Evolutionary conservation across 2,329 filamentous ascomycete genomes (phyloP).

Genomic region (Penicillium hordei): DNA sequence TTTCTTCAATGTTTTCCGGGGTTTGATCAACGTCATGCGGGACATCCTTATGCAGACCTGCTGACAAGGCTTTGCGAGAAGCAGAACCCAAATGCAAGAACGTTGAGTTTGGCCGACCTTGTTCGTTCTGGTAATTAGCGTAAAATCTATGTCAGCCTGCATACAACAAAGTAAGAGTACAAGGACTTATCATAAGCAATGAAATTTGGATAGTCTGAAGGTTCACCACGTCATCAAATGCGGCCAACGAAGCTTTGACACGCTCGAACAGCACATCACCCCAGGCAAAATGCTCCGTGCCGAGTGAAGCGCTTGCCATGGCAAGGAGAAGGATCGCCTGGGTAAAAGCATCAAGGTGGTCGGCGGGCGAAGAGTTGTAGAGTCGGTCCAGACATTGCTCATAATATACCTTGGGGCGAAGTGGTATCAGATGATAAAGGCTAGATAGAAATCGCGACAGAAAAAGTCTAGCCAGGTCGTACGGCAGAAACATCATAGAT

Average conservation of each 20-base stretch:
- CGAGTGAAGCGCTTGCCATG: constrained; percentile 41
- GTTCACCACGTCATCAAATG: constrained; percentile 48
- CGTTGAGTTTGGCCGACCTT: constrained; percentile 45
- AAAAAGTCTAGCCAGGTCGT: constrained; percentile 40
- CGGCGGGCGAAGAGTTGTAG: constrained; percentile 33
- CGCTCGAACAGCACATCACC: constrained; percentile 46
- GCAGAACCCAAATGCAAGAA: constrained; percentile 46
- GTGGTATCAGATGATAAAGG: constrained; percentile 42
- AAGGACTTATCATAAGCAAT: constrained; percentile 48
- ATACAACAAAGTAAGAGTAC: neutral
- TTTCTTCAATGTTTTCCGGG: constrained; percentile 38
- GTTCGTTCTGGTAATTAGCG: constrained; percentile 48
- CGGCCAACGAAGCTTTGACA: constrained; percentile 41
- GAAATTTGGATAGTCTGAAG: constrained; percentile 47
- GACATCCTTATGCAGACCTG: constrained; percentile 47
- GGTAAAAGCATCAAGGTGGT: constrained; percentile 36
- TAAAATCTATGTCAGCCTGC: constrained; percentile 21
- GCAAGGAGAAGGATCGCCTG: constrained; percentile 42
- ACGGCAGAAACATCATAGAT: constrained; percentile 41
- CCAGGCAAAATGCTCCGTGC: constrained; percentile 42
- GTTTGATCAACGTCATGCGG: constrained; percentile 33
- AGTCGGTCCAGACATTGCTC: constrained; percentile 38
- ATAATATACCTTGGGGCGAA: constrained; percentile 38
- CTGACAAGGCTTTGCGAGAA: constrained; percentile 45
- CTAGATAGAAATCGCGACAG: constrained; percentile 45